Evolutionary conservation across 2,329 filamentous ascomycete species (phyloP).

Genomic region (Trichoderma koningii): DNA sequence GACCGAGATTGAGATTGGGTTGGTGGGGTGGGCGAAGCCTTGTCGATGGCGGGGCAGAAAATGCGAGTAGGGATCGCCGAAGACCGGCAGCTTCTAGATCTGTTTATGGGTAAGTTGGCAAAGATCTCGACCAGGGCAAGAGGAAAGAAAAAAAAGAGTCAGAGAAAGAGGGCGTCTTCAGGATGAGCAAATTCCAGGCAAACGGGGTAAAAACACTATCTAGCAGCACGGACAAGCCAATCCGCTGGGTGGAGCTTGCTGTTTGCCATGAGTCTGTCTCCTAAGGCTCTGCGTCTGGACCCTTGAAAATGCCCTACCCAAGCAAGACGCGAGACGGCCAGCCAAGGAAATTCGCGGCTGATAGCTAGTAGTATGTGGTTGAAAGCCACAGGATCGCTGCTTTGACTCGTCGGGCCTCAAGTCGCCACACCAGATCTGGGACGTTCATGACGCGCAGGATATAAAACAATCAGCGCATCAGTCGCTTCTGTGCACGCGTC

Average conservation of each 20-base stretch:
- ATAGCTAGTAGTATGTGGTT: not conserved
- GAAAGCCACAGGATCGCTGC: slow-evolving; percentile 20
- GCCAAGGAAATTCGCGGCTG: slow-evolving; percentile 21
- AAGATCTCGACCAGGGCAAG: not conserved
- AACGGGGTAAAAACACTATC: not conserved
- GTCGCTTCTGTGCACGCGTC: slow-evolving; percentile 17
- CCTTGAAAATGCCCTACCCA: slow-evolving; percentile 3
- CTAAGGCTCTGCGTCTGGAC: slow-evolving; percentile 7
- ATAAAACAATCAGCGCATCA: slow-evolving; percentile 9
- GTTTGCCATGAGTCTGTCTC: not conserved
- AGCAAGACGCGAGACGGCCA: not conserved
- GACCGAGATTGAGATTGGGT: no score
- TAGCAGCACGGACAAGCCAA: not conserved
- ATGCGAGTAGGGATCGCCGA: slow-evolving; percentile 21
- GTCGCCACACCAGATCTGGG: slow-evolving; percentile 14
- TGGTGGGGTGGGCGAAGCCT: slow-evolving; percentile 37
- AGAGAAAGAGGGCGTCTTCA: not conserved
- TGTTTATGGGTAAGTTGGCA: slow-evolving; percentile 15
- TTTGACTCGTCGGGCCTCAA: slow-evolving; percentile 9
- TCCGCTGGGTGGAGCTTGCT: slow-evolving; percentile 10
- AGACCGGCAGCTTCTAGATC: slow-evolving; percentile 23
- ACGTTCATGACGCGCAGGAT: slow-evolving; percentile 17
- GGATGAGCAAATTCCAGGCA: not conserved
- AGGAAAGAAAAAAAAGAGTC: not conserved
- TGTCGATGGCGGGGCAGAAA: slow-evolving; percentile 30